Conservation (phyloP, 495 filamentous ascomycete genomes). For the Hypoxylon crocopeplum region DNA sequence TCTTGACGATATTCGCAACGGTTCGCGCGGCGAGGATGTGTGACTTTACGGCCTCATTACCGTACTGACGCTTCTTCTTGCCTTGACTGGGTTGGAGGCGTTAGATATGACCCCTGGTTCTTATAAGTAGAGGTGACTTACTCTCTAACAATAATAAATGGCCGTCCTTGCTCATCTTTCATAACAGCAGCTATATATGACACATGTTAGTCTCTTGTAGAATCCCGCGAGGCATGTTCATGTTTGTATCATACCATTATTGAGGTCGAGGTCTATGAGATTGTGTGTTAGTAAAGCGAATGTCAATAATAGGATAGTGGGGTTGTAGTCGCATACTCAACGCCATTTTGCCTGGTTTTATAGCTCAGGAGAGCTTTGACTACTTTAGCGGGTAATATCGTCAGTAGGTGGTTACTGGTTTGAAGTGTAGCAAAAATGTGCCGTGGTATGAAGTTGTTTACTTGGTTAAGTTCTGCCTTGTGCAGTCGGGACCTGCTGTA, state of each 20-base stretch:
- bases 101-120: conserved; percentile 2
- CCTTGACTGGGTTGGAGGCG: conserved; percentile 71
- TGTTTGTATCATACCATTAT: conserved; percentile 51
- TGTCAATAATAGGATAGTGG: conserved; percentile 22
- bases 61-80: conserved; percentile 96
- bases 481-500: too few relatives aligned
- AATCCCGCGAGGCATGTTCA: background rate
- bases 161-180: conserved; percentile 92
- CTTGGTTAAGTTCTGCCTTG: conserved; percentile 20
- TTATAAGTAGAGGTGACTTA: conserved; percentile 57
- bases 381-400: background rate
- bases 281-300: conserved; percentile 38
- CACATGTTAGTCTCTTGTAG: conserved; percentile 10
- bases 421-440: background rate
- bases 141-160: conserved; percentile 99
- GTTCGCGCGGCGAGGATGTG: conserved; percentile 97
- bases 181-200: conserved; percentile 56
- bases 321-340: conserved; percentile 46
- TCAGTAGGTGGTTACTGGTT: background rate
- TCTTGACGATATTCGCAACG: conserved; percentile 96
- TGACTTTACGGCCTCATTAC: conserved; percentile 95
- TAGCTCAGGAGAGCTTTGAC: conserved; percentile 38
- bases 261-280: conserved; percentile 54
- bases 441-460: conserved; percentile 16
- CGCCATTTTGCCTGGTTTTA: conserved; percentile 50